These are phyloP conservation scores for Trichoderma atrobrunneum DNA, from an alignment of 2,329 filamentous ascomycete species.

Conservation along the genomic window DNA sequence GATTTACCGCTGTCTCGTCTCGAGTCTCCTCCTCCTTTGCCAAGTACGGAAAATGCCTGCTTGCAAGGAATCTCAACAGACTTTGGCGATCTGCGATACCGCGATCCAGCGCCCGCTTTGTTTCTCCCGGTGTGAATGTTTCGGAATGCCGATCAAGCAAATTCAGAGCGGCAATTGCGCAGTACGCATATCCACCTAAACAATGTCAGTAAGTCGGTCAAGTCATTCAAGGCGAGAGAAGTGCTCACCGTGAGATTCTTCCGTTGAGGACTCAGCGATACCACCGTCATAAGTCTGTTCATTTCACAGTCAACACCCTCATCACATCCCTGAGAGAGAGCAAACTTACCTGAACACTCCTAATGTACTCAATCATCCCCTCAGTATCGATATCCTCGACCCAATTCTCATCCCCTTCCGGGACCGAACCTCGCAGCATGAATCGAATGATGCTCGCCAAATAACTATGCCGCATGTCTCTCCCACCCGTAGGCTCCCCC, in stretches of 20 bases:
- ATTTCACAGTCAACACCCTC: background rate
- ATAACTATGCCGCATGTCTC: slow-evolving; percentile 86
- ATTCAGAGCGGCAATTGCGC: slow-evolving; percentile 73
- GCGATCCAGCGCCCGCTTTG: slow-evolving; percentile 32
- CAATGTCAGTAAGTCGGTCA: background rate
- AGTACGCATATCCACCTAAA: slow-evolving; percentile 87
- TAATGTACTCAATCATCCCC: slow-evolving; percentile 67
- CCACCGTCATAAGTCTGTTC: slow-evolving; percentile 78
- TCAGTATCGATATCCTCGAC: slow-evolving; percentile 74
- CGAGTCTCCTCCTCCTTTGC: slow-evolving; percentile 46
- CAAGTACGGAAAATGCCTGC: slow-evolving; percentile 62
- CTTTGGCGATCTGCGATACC: slow-evolving; percentile 34
- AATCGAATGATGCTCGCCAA: slow-evolving; percentile 78
- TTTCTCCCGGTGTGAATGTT: background rate
- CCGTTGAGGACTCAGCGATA: slow-evolving; percentile 71
- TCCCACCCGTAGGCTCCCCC: slow-evolving; percentile 66
- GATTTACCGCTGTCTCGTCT: slow-evolving; percentile 33
- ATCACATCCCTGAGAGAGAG: background rate
- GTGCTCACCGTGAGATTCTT: slow-evolving; percentile 75
- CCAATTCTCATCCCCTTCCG: slow-evolving; percentile 49
- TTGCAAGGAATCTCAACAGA: slow-evolving; percentile 56
- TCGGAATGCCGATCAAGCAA: slow-evolving; percentile 64
- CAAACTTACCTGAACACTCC: slow-evolving; percentile 51
- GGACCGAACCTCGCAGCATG: slow-evolving; percentile 67
- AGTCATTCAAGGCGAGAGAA: background rate